Evolutionary conservation across 2,329 filamentous ascomycete species (phyloP).

Genomic region (Botrytis paeoniae): DNA sequence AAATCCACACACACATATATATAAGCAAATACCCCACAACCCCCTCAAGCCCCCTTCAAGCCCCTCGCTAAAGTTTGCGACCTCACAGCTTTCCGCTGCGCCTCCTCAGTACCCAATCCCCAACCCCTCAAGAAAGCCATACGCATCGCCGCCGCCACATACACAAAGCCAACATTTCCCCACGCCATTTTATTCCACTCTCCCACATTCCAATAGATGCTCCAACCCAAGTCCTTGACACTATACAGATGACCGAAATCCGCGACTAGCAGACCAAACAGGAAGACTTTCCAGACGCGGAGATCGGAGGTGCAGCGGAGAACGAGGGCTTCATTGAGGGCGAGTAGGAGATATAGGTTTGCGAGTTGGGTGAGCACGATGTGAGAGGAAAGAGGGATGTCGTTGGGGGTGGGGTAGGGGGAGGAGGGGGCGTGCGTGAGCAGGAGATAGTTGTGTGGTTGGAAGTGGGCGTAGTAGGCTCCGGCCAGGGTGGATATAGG

Average conservation of each 20-base stretch:
- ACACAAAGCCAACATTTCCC: slow-evolving; percentile 70
- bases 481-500: slow-evolving; percentile 52
- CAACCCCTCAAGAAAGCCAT: slow-evolving; percentile 57
- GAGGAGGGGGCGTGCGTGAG: slow-evolving; percentile 53
- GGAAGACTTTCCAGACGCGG: slow-evolving; percentile 65
- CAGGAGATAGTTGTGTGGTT: slow-evolving; percentile 56
- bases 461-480: slow-evolving; percentile 51
- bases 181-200: slow-evolving; percentile 66
- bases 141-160: slow-evolving; percentile 59
- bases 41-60: background rate
- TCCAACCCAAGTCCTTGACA: slow-evolving; percentile 55
- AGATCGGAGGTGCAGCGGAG: slow-evolving; percentile 66
- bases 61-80: background rate
- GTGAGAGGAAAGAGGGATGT: slow-evolving; percentile 56
- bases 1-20: background rate
- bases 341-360: slow-evolving; percentile 75
- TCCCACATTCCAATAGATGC: slow-evolving; percentile 56
- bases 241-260: slow-evolving; percentile 74
- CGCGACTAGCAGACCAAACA: slow-evolving; percentile 67
- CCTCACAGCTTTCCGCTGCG: background rate
- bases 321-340: slow-evolving; percentile 73
- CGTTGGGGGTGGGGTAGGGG: slow-evolving; percentile 16
- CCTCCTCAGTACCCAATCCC: slow-evolving; percentile 43
- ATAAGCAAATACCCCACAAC: background rate
- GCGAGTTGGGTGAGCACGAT: slow-evolving; percentile 72